Evolutionary conservation across 768 basidiomycete species (phyloP), one percentile per base, ranked within the genome.

Genomic region (Xerocomellus amylosporus): DNA sequence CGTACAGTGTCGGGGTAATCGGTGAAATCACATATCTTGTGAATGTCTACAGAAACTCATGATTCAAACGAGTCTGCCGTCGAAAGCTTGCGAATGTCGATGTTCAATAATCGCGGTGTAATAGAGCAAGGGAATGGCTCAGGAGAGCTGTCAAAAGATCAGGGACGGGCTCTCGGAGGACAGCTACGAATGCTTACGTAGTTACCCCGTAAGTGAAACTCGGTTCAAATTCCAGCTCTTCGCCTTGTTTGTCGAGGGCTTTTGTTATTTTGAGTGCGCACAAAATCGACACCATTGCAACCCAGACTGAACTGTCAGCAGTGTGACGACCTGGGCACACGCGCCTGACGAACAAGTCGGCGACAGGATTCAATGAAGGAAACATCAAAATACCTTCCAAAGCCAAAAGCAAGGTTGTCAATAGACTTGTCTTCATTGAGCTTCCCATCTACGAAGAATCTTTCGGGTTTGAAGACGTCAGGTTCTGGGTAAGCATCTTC

Each of bases 251-350:
- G 26, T 60, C 66, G 8, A 55, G 38, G 12, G 63, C 56, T 46
- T 60, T 64, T 22, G 60, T 40, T n/a, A 75, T 70, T 8, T 57
- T 56, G 52, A 69, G 58, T 8, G 56, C 55, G 2, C 60, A 54
- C 31, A 76, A 51, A 31, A 71, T 55, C 9, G 55, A 63, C 12
- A 60, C 69, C 26, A 71, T 63, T 15, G 58, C 54, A 24, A 55
- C 59, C 71, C 68, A 77, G n/a, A 73, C 26, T 4, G 61, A 64
- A 28, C 44, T 51, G n/a, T 70, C 66, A 1, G 72, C 72, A n/a
- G 60, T 22, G 48, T 69, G 55, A 13, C 61, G 59, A 8, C 75
- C 74, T 17, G 73, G 69, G 48, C 73, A 75, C 15, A 63, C 34
- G 4, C 68, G 58, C 37, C 67, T 69, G 46, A 28, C 10, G 12